Base-by-base conservation (phyloP, 352 stramenopile species). In the Phytophthora lateralis region DNA sequence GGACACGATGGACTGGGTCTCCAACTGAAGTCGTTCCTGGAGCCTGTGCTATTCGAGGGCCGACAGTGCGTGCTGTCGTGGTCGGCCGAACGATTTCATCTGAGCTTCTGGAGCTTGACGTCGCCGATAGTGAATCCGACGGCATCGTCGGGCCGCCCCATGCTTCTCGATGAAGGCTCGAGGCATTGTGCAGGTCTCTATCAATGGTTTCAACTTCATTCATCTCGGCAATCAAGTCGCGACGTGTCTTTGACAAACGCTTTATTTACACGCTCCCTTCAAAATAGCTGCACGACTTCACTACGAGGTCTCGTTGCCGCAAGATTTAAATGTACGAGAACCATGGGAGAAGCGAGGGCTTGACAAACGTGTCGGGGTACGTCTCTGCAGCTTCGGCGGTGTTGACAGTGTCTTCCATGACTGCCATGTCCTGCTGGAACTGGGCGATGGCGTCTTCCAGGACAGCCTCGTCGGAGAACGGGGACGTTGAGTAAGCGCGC, bases 321-420 rank as follows among this genome's bases (percentile, higher is more conserved):
- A 29, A 29, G 2, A 6, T 26, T 7, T 69, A 69, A 42, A 69
- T 69, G 59, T 69, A 73, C 4, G 64, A 69, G 44, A 69, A 73
- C 64, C 64, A 73, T 0, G 64, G 53, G 29, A 73, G 30, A 21
- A 69, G 29, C 14, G 64, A 73, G 11, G 59, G 64, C 24, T 69
- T 73, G 29, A 68, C 38, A 30, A 61, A 68, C 8, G 12, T 52
- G 17, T 95, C 53, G 38, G 89, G 88, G 66, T 97, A 91, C 10
- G 73, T 86, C 64, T 97, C 89, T 14, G 76, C 92, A 63, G 95
- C 96, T 55, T 97, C 89, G 1, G 94, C 73, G 21, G 82, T 69
- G 34, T 91, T 82, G 17, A 71, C 35, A 9, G 35, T 63, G 32
- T 44, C 14, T 49, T 75, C 66, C 61, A 75, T 48, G 6, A 21